A percentile compares a stretch with the other conserved stretches of the same genome.
Conservation (phyloP, 345 rosid species). For the Durio zibethinus region DNA sequence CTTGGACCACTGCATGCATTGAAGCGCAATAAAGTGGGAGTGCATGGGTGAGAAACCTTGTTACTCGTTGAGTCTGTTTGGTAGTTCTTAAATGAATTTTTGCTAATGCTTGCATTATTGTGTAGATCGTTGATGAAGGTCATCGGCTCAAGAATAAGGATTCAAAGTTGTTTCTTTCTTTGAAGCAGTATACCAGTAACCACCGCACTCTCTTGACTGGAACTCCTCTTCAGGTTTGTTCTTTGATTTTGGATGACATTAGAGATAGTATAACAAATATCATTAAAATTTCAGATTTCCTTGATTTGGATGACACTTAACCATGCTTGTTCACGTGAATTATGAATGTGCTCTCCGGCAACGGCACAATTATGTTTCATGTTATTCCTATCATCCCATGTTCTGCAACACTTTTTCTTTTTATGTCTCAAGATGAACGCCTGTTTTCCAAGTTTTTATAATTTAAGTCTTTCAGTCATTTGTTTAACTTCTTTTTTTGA, state of each 20-base stretch:
- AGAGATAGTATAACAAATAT: background rate
- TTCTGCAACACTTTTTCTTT: background rate
- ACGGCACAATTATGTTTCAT: background rate
- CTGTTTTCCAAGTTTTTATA: background rate
- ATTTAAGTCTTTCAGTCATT: background rate
- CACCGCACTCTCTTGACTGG: constrained; percentile 98
- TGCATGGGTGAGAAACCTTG: constrained; percentile 83
- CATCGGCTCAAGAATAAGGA: constrained; percentile 99
- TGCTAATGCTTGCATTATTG: constrained; percentile 25
- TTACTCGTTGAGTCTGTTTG: constrained; percentile 12
- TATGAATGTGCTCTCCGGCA: background rate
- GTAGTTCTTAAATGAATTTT: constrained; percentile 13
- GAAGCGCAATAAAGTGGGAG: constrained; percentile 94
- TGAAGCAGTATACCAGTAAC: constrained; percentile 82
- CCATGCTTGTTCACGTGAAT: background rate
- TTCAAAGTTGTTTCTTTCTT: constrained; percentile 82
- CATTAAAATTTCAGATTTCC: background rate
- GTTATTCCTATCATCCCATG: background rate
- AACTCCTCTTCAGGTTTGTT: constrained; percentile 95
- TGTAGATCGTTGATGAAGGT: constrained; percentile 99
- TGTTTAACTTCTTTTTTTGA: background rate
- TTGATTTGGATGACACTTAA: background rate
- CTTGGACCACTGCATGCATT: constrained; percentile 69
- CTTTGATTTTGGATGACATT: constrained; percentile 14
- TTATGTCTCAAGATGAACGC: background rate